Evolutionary conservation across 306 rosid species (phyloP).

Genomic region (Rosa chinensis): DNA sequence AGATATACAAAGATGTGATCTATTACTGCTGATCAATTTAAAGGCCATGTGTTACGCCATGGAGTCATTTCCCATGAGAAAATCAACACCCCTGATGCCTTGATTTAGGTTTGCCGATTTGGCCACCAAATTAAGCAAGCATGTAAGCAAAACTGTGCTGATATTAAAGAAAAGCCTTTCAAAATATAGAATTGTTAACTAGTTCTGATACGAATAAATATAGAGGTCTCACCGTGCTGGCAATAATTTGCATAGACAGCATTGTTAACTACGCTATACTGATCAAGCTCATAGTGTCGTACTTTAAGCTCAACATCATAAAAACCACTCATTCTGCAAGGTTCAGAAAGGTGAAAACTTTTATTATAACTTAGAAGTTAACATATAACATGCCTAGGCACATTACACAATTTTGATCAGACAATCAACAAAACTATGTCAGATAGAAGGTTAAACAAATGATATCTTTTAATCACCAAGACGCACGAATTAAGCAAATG

Average conservation of each 20-base stretch:
- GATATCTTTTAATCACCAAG: too few relatives aligned
- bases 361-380: background rate
- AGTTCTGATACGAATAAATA: constrained; percentile 11
- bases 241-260: constrained; percentile 88
- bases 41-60: background rate
- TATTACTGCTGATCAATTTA: too few relatives aligned
- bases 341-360: constrained; percentile 11
- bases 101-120: background rate
- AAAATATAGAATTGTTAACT: background rate
- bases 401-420: background rate
- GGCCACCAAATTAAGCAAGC: background rate
- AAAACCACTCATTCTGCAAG: constrained; percentile 69
- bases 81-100: background rate
- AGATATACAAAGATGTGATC: too few relatives aligned
- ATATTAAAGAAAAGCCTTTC: background rate
- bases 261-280: constrained; percentile 88
- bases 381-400: background rate
- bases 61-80: background rate
- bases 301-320: constrained; percentile 65
- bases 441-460: too few relatives aligned
- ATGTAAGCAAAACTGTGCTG: background rate
- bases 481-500: background rate
- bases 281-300: constrained; percentile 91
- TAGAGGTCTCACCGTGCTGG: constrained; percentile 64
- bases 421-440: too few relatives aligned